Percentiles rank a stretch among this genome's conserved stretches.
phyloP scores from a whole-genome alignment of 2,329 filamentous ascomycete genomes.

The Cladosporium phlei region DNA sequence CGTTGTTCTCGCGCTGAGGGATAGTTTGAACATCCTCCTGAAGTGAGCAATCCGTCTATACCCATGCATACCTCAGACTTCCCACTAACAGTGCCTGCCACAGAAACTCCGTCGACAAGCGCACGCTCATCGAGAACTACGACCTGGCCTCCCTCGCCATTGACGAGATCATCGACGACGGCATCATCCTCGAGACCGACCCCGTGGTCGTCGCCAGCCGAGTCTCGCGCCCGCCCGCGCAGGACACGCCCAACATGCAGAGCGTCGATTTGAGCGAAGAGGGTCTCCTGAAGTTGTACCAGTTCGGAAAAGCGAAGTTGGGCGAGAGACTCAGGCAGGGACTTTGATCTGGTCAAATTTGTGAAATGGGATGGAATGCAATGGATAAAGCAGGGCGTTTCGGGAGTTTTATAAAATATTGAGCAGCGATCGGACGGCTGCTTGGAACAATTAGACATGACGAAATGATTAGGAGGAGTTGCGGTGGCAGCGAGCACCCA shows the following conservation, averaged over 20 bases:
- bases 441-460: too few relatives aligned
- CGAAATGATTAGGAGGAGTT: background rate
- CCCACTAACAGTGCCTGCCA: too few relatives aligned
- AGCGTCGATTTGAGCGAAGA: constrained; percentile 94
- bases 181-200: constrained; percentile 95
- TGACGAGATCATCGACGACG: constrained; percentile 92
- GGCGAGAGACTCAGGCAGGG: constrained; percentile 87
- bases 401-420: constrained; percentile 6
- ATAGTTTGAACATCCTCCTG: constrained; percentile 83
- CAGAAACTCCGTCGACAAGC: constrained; percentile 93
- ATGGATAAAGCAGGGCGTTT: constrained; percentile 8
- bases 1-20: constrained; percentile 83
- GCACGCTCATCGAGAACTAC: constrained; percentile 97
- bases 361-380: too few relatives aligned
- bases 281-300: constrained; percentile 87
- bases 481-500: too few relatives aligned
- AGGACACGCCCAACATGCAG: constrained; percentile 83
- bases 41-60: constrained; percentile 69
- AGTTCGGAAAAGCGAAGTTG: constrained; percentile 87
- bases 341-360: constrained; percentile 44
- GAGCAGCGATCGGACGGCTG: too few relatives aligned
- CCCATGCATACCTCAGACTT: too few relatives aligned
- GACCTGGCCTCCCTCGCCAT: constrained; percentile 90
- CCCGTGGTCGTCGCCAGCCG: constrained; percentile 88
- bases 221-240: constrained; percentile 84